Evolutionary conservation across 805 yeast species (phyloP).

Genomic region (Candida ipomoeae): DNA sequence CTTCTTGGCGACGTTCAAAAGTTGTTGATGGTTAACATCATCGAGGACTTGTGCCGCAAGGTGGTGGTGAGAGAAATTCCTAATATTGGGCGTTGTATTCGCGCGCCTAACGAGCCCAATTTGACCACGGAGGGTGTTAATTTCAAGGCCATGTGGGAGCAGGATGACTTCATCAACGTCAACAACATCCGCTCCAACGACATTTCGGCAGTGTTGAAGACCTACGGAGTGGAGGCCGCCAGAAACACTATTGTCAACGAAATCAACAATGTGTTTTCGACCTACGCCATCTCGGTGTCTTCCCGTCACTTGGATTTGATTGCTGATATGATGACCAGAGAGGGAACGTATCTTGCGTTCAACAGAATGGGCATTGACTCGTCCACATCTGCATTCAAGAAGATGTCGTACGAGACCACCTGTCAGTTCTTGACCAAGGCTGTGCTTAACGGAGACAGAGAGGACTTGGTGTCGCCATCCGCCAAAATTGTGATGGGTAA

Average conservation of each 20-base stretch:
- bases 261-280: conserved; percentile 91
- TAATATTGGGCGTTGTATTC: conserved; percentile 87
- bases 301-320: conserved; percentile 92
- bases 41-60: conserved; percentile 85
- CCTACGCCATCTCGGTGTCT: conserved; percentile 92
- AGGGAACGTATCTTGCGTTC: conserved; percentile 94
- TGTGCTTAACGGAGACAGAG: conserved; percentile 86
- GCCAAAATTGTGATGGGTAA: conserved; percentile 92
- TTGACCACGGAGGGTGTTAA: conserved; percentile 97
- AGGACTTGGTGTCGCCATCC: conserved; percentile 84
- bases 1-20: conserved; percentile 84
- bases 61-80: conserved; percentile 93
- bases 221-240: conserved; percentile 99
- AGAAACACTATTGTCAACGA: conserved; percentile 95
- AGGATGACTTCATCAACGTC: conserved; percentile 86
- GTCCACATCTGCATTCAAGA: conserved; percentile 92
- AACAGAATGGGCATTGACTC: conserved; percentile 98
- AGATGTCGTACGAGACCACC: conserved; percentile 98
- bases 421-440: conserved; percentile 96
- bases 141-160: conserved; percentile 97
- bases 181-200: conserved; percentile 90
- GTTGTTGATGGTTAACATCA: conserved; percentile 92
- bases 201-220: conserved; percentile 79
- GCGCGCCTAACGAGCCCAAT: conserved; percentile 55
- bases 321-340: conserved; percentile 99